phyloP scores from a whole-genome alignment of 208 protist genomes.

The Trypanosoma avium region DNA sequence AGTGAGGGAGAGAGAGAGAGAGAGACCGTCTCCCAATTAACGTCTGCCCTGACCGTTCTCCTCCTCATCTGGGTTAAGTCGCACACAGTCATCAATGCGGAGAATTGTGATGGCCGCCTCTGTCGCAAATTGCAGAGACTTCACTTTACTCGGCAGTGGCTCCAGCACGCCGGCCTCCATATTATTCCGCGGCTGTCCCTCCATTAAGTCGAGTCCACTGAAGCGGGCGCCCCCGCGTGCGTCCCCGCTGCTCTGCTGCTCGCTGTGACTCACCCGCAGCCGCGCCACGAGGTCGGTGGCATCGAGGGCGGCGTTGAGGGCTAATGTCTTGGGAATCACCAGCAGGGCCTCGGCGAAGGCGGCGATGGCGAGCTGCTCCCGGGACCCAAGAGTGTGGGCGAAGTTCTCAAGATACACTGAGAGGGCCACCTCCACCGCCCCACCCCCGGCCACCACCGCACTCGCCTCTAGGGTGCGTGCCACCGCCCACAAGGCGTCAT shows the following conservation, averaged over 20 bases:
- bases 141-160: conserved; percentile 98
- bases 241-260: conserved; percentile 76
- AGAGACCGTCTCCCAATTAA: background rate
- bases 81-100: conserved; percentile 99
- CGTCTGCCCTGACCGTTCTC: conserved; percentile 14
- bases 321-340: conserved; percentile 99
- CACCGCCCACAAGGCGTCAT: conserved; percentile 99
- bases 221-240: conserved; percentile 62
- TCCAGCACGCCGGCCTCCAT: conserved; percentile 98
- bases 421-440: conserved; percentile 98
- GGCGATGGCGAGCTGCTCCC: conserved; percentile 98
- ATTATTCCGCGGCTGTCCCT: conserved; percentile 96
- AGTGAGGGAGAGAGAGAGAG: background rate
- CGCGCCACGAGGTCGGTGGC: conserved; percentile 98
- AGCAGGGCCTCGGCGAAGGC: conserved; percentile 98
- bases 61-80: conserved; percentile 92
- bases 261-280: conserved; percentile 96
- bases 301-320: conserved; percentile 98
- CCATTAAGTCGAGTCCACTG: conserved; percentile 95
- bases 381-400: conserved; percentile 94
- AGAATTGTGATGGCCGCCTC: conserved; percentile 99
- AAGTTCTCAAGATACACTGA: conserved; percentile 99
- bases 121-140: conserved; percentile 99
- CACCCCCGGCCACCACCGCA: conserved; percentile 97
- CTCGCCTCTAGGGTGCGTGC: conserved; percentile 98